phyloP scores from a whole-genome alignment of 2,329 filamentous ascomycete species.

The Diaporthe destruens region DNA sequence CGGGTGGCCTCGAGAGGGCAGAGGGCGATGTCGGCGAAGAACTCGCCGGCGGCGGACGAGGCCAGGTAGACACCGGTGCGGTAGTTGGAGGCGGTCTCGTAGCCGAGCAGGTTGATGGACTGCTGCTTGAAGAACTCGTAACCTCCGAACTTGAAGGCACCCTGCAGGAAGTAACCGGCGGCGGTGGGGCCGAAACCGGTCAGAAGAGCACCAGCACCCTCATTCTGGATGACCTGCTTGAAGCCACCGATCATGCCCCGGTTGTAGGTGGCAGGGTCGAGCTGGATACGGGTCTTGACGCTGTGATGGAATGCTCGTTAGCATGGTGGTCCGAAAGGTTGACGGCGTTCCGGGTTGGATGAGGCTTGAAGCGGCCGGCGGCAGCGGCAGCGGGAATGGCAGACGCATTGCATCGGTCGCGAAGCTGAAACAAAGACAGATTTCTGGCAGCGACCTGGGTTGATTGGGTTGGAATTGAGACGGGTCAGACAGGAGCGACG shows the following conservation, averaged over 20 bases:
- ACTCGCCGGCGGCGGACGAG: constrained; percentile 73
- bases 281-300: constrained; percentile 96
- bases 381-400: not conserved
- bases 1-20: constrained; percentile 94
- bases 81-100: constrained; percentile 82
- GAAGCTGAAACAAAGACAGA: constrained; percentile 29
- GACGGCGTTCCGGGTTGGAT: not conserved
- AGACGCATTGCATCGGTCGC: constrained; percentile 21
- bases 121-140: constrained; percentile 98
- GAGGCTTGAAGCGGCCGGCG: not conserved
- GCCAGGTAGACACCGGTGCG: constrained; percentile 85
- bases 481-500: constrained; percentile 57
- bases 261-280: constrained; percentile 92
- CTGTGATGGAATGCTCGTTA: constrained; percentile 58
- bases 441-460: no score
- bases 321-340: constrained; percentile 32
- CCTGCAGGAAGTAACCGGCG: constrained; percentile 94
- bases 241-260: constrained; percentile 87
- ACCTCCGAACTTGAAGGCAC: constrained; percentile 92
- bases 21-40: constrained; percentile 84
- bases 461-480: not conserved
- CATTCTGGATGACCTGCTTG: constrained; percentile 84
- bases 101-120: constrained; percentile 82
- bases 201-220: constrained; percentile 87
- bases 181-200: constrained; percentile 89